These are phyloP conservation scores for Fusarium clavum DNA, from an alignment of 2,329 filamentous ascomycete genomes.

Conservation along the genomic window DNA sequence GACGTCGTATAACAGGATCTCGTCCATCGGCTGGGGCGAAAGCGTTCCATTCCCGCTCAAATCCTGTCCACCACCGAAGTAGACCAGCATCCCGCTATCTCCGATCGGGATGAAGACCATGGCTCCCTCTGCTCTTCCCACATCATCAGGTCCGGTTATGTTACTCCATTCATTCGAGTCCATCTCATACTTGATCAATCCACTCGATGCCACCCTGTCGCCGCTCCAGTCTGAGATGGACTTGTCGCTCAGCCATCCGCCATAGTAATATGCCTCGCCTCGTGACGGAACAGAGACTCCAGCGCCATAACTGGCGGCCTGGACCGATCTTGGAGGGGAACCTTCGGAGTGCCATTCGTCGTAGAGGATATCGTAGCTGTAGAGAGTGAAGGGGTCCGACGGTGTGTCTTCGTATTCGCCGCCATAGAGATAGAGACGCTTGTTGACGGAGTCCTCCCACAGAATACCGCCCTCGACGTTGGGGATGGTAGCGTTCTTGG, in stretches of 20 bases:
- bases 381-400: not conserved
- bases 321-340: not conserved
- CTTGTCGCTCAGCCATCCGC: slow-evolving; percentile 1
- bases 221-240: not conserved
- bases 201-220: not conserved
- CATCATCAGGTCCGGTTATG: not conserved
- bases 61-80: slow-evolving; percentile 2
- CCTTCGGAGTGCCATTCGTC: not conserved
- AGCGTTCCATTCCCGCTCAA: not conserved
- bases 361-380: slow-evolving; percentile 15
- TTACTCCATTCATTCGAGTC: slow-evolving; percentile 9
- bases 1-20: slow-evolving; percentile 5
- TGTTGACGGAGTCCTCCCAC: slow-evolving; percentile 16
- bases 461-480: slow-evolving; percentile 9
- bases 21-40: not conserved
- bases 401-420: not conserved
- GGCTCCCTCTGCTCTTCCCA: not conserved
- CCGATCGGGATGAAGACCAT: not conserved
- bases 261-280: slow-evolving; percentile 13
- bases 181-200: slow-evolving; percentile 9
- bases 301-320: slow-evolving; percentile 9
- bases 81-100: slow-evolving; percentile 8
- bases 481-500: slow-evolving; percentile 11
- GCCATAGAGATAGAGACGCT: slow-evolving; percentile 10
- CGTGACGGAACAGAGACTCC: not conserved